Evolutionary conservation across 1,139 yeast species (phyloP).

Genomic region (Pichia sp.): DNA sequence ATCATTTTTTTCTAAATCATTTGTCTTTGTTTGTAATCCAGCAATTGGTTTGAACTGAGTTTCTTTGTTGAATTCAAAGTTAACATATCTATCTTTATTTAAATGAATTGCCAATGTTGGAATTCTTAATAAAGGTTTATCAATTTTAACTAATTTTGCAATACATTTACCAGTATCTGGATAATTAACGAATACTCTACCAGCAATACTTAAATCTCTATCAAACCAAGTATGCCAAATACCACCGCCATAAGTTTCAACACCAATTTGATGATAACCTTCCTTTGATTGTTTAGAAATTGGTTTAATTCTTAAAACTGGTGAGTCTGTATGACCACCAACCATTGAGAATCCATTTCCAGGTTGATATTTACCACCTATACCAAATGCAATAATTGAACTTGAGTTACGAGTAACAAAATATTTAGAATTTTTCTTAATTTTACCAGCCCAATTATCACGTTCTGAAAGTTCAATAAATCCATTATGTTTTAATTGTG

Average conservation of each 20-base stretch:
- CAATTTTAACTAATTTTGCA: constrained; percentile 69
- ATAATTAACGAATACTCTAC: constrained; percentile 69
- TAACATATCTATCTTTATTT: constrained; percentile 66
- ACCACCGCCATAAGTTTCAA: constrained; percentile 93
- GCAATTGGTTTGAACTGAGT: constrained; percentile 82
- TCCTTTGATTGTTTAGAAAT: constrained; percentile 63
- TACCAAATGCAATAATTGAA: constrained; percentile 78
- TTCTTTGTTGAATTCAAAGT: constrained; percentile 87
- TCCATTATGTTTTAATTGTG: constrained; percentile 50
- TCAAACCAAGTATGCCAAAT: constrained; percentile 92
- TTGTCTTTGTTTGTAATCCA: constrained; percentile 42
- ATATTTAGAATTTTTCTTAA: constrained; percentile 58
- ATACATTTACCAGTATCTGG: constrained; percentile 43
- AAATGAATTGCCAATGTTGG: constrained; percentile 91
- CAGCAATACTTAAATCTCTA: constrained; percentile 86
- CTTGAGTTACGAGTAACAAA: constrained; percentile 83
- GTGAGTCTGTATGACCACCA: constrained; percentile 95
- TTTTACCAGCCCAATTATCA: constrained; percentile 58
- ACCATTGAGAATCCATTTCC: constrained; percentile 83
- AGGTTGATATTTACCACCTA: constrained; percentile 67
- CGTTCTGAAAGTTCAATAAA: constrained; percentile 71
- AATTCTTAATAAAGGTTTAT: constrained; percentile 79
- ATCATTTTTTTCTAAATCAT: constrained; percentile 4
- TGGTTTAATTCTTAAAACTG: constrained; percentile 90
- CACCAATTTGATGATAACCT: constrained; percentile 86